These are phyloP conservation scores for Massarina eburnea DNA, from an alignment of 2,329 filamentous ascomycete genomes.

Conservation along the genomic window DNA sequence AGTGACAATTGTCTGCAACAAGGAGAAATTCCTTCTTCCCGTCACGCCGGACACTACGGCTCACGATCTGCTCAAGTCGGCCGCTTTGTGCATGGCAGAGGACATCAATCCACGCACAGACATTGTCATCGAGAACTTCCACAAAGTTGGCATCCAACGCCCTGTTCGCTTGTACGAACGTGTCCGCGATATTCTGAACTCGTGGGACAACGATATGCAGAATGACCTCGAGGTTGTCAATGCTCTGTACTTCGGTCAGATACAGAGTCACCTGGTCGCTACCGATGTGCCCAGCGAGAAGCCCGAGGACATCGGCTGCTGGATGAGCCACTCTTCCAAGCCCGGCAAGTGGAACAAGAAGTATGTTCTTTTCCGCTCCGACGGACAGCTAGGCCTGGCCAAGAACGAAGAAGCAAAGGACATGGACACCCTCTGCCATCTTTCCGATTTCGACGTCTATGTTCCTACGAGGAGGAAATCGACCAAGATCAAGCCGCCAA, in stretches of 20 bases:
- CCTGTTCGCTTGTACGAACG: slow-evolving; percentile 83
- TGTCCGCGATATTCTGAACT: slow-evolving; percentile 85
- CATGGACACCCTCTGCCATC: slow-evolving; percentile 70
- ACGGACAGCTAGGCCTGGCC: slow-evolving; percentile 70
- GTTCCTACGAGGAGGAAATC: slow-evolving; percentile 68
- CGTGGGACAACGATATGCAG: slow-evolving; percentile 81
- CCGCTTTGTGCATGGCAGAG: slow-evolving; percentile 64
- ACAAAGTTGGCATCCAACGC: slow-evolving; percentile 74
- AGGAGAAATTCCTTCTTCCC: slow-evolving; percentile 69
- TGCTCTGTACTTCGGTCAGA: slow-evolving; percentile 55
- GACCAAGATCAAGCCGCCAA: slow-evolving; percentile 77
- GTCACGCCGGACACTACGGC: slow-evolving; percentile 74
- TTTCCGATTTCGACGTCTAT: slow-evolving; percentile 94
- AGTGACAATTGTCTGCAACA: slow-evolving; percentile 72
- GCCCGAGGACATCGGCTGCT: slow-evolving; percentile 67
- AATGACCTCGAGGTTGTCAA: slow-evolving; percentile 72
- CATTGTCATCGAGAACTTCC: slow-evolving; percentile 77
- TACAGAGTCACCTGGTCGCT: slow-evolving; percentile 64
- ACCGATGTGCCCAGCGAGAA: slow-evolving; percentile 63
- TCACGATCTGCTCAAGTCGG: slow-evolving; percentile 70
- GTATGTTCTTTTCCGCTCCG: slow-evolving; percentile 70
- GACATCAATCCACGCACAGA: slow-evolving; percentile 65
- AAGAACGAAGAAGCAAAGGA: slow-evolving; percentile 74
- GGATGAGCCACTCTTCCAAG: slow-evolving; percentile 78
- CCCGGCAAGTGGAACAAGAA: slow-evolving; percentile 88